phyloP scores from a whole-genome alignment of 345 rosid species.

The Linum lewisii region DNA sequence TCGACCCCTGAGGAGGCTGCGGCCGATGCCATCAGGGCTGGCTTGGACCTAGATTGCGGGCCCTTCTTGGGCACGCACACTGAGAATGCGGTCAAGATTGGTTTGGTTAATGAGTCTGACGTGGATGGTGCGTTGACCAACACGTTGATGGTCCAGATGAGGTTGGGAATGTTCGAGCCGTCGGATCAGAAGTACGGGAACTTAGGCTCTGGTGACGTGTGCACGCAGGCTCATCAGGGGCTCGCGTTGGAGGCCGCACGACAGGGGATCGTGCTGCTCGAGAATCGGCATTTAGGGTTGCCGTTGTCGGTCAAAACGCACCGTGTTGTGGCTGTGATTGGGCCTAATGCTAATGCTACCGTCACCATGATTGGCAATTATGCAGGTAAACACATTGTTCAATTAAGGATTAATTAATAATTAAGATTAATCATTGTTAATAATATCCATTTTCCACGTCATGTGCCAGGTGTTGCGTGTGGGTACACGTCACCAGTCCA shows the following conservation, averaged over 20 bases:
- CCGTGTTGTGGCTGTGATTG: slow-evolving; percentile 67
- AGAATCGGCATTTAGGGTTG: slow-evolving; percentile 38
- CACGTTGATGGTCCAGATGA: neutral
- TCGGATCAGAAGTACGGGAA: slow-evolving; percentile 56
- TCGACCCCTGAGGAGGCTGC: slow-evolving; percentile 24
- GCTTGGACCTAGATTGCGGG: slow-evolving; percentile 1
- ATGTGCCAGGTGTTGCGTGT: neutral
- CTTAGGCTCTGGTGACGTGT: slow-evolving; percentile 75
- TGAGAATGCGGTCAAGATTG: neutral
- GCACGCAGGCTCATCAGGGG: slow-evolving; percentile 52
- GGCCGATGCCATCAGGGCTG: neutral
- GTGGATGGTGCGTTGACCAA: neutral
- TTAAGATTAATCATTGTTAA: too few species aligned
- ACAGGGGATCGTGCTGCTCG: slow-evolving; percentile 76
- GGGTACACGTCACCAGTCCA: neutral
- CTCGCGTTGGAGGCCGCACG: slow-evolving; percentile 80
- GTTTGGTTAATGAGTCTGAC: neutral
- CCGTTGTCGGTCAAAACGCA: slow-evolving; percentile 52
- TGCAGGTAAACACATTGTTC: neutral
- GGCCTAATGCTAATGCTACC: slow-evolving; percentile 87
- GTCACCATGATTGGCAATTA: slow-evolving; percentile 85
- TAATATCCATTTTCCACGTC: neutral
- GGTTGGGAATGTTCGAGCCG: slow-evolving; percentile 18
- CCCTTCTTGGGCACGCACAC: neutral
- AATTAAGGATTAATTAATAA: too few species aligned